Conservation (phyloP, 1,284 basidiomycete genomes). For the Retiboletus fuscus region DNA sequence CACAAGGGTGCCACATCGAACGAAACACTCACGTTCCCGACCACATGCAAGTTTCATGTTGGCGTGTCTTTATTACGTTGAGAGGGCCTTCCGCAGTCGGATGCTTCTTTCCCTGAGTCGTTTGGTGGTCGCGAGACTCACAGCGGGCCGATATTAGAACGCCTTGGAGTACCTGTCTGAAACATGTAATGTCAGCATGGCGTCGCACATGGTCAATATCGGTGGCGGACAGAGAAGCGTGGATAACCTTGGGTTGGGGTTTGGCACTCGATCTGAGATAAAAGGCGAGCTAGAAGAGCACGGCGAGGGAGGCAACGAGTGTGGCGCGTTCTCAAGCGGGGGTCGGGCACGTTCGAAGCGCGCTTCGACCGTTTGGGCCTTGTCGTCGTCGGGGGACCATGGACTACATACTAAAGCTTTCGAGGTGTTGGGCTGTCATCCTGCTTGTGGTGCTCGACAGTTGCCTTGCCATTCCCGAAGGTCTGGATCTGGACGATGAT, state of each 20-base stretch:
- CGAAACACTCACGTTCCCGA: not conserved
- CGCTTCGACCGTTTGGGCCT: constrained; percentile 42
- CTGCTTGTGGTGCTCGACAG: no score
- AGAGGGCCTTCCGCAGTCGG: constrained; percentile 58
- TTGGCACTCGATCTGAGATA: constrained; percentile 45
- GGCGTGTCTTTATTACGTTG: constrained; percentile 21
- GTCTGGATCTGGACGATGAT: no score
- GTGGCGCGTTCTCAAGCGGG: constrained; percentile 56
- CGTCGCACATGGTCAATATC: no score
- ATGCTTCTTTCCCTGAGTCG: constrained; percentile 57
- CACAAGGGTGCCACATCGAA: not conserved
- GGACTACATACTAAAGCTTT: no score
- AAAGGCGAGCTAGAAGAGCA: constrained; percentile 60
- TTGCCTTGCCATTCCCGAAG: no score
- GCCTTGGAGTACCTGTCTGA: constrained; percentile 62
- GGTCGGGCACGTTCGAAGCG: constrained; percentile 55
- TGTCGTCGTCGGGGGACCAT: not conserved
- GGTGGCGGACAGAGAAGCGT: constrained; percentile 50
- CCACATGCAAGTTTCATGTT: not conserved
- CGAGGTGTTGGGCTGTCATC: no score
- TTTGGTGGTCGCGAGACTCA: constrained; percentile 37
- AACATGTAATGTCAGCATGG: not conserved
- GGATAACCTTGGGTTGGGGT: constrained; percentile 45
- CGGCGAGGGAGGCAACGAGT: constrained; percentile 53
- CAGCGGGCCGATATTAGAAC: constrained; percentile 64